phyloP scores from a whole-genome alignment of 2,329 filamentous ascomycete genomes.

The Macrophomina phaseolina region DNA sequence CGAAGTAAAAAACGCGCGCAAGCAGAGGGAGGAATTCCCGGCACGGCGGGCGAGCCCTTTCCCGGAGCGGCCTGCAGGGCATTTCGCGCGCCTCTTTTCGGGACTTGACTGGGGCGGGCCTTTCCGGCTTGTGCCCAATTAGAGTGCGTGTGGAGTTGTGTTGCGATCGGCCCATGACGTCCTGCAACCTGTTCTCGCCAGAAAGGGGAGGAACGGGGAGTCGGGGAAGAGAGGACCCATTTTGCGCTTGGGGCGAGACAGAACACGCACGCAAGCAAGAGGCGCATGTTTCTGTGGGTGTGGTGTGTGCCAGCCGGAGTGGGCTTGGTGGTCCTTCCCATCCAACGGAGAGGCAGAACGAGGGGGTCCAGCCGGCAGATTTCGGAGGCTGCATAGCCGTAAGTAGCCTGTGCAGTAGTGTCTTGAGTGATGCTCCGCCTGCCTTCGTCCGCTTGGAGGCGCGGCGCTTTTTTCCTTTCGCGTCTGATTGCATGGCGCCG shows the following conservation, averaged over 20 bases:
- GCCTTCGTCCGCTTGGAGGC: not conserved
- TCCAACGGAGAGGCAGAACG: too few relatives aligned
- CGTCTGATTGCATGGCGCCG: constrained; percentile 9
- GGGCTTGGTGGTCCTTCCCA: too few relatives aligned
- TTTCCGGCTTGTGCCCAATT: constrained; percentile 11
- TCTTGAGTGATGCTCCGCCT: constrained; percentile 13
- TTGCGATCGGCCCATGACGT: constrained; percentile 21
- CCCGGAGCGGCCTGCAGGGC: constrained; percentile 12
- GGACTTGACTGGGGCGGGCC: not conserved
- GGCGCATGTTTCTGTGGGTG: too few relatives aligned
- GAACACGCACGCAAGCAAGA: too few relatives aligned
- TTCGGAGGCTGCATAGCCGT: constrained; percentile 14
- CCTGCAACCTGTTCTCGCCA: not conserved
- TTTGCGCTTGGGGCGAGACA: not conserved
- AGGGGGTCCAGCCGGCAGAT: constrained; percentile 9
- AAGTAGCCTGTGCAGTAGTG: not conserved
- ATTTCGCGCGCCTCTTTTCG: constrained; percentile 13
- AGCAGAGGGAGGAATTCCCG: not conserved
- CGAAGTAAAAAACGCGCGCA: too few relatives aligned
- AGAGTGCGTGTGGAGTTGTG: constrained; percentile 7
- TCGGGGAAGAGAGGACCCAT: not conserved
- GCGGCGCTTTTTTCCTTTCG: not conserved
- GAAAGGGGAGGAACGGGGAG: not conserved
- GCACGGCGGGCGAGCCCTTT: constrained; percentile 12
- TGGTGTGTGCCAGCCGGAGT: too few relatives aligned